These are phyloP conservation scores for Sideroxylon spinosum DNA, from an alignment of 179 eudicot genomes.

Conservation along the genomic window DNA sequence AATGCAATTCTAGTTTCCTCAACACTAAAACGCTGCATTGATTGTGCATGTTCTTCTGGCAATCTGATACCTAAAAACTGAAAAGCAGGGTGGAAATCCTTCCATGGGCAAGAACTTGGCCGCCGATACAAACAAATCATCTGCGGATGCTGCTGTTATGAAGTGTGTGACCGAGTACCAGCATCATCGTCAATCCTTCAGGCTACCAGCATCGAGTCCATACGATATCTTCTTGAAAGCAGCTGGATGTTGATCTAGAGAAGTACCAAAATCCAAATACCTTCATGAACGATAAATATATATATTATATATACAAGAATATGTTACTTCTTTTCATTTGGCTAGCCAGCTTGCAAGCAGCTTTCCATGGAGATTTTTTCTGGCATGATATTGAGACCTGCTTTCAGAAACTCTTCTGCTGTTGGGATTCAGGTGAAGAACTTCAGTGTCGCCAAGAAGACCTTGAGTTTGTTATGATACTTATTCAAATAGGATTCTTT, in stretches of 20 bases:
- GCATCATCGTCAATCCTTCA: constrained; percentile 46
- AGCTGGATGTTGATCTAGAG: constrained; percentile 51
- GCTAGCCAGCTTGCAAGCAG: background rate
- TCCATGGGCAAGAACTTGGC: constrained; percentile 22
- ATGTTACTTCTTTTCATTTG: background rate
- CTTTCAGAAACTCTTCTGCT: background rate
- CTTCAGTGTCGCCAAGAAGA: background rate
- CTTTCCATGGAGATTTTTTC: background rate
- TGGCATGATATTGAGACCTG: background rate
- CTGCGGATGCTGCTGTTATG: constrained; percentile 23
- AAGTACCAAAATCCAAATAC: background rate
- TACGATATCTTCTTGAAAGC: constrained; percentile 83
- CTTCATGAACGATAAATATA: constrained; percentile 1
- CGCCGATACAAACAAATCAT: constrained; percentile 29
- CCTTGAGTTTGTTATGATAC: constrained; percentile 2
- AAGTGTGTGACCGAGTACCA: constrained; percentile 49
- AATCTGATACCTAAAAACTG: background rate
- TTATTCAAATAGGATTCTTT: background rate
- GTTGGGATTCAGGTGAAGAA: background rate
- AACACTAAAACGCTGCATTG: background rate
- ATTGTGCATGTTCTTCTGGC: background rate
- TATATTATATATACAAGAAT: background rate
- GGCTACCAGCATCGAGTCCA: constrained; percentile 78
- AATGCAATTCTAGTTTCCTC: background rate
- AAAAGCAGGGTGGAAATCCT: constrained; percentile 44